Percentiles rank a stretch among this genome's conserved stretches.
These are phyloP conservation scores for Tylopilus rubrobrunneus DNA, from an alignment of 768 basidiomycete genomes.

Conservation along the genomic window DNA sequence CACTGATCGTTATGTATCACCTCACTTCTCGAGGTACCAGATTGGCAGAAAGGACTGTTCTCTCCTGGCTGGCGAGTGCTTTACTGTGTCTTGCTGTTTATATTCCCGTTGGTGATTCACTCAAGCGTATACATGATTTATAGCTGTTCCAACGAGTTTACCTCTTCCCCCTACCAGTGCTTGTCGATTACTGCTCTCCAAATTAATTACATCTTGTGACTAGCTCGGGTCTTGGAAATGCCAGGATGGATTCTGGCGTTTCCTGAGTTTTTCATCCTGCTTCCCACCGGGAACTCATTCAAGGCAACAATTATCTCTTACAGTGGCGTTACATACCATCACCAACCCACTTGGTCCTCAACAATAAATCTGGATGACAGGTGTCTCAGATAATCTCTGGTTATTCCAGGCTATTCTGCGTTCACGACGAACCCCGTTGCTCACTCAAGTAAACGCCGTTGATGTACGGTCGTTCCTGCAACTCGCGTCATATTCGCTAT, in stretches of 20 bases:
- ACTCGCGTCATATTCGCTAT: too few relatives aligned
- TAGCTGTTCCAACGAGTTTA: conserved; percentile 16
- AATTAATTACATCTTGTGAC: conserved; percentile 20
- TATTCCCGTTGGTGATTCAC: conserved; percentile 8
- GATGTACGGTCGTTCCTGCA: too few relatives aligned
- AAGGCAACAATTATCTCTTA: too few relatives aligned
- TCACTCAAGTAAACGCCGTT: too few relatives aligned
- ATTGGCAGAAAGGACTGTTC: conserved; percentile 15
- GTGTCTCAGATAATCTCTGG: too few relatives aligned
- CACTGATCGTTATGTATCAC: conserved; percentile 22
- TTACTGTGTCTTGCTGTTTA: conserved; percentile 16
- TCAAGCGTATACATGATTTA: conserved; percentile 22
- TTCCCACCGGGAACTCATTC: not conserved
- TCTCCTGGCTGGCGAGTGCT: conserved; percentile 19
- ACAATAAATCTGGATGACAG: too few relatives aligned
- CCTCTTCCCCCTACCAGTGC: conserved; percentile 9
- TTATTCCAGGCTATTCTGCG: too few relatives aligned
- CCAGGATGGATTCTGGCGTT: not conserved
- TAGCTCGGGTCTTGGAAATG: not conserved
- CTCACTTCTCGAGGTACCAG: conserved; percentile 23
- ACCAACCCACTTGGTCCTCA: too few relatives aligned
- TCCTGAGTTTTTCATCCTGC: not conserved
- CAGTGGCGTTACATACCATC: too few relatives aligned
- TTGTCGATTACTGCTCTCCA: conserved; percentile 17
- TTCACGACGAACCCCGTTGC: too few relatives aligned